These are phyloP conservation scores for Leccinellum albellum DNA, from an alignment of 768 basidiomycete species.

Conservation along the genomic window DNA sequence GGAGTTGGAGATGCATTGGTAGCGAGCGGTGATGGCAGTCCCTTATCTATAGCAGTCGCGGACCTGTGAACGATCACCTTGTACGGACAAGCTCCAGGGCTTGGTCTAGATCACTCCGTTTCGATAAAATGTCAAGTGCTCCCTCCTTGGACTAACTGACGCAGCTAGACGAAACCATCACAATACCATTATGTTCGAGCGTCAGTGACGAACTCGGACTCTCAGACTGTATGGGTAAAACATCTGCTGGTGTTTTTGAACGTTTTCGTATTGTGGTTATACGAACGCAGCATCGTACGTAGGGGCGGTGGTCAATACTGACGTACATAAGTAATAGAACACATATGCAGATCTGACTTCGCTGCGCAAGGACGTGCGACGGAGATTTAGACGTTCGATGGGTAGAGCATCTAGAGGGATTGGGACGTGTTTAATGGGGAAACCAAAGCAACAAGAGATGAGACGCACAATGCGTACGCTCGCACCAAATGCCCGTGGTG, in stretches of 20 bases:
- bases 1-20: conserved; percentile 18
- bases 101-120: too few species aligned
- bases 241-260: conserved; percentile 6
- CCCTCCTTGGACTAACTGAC: too few species aligned
- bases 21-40: neutral
- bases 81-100: too few species aligned
- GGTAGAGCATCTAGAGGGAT: conserved; percentile 78
- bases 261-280: conserved; percentile 4
- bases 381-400: conserved; percentile 67
- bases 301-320: conserved; percentile 16
- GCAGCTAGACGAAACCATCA: too few species aligned
- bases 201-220: too few species aligned
- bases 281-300: conserved; percentile 23
- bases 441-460: neutral
- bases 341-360: conserved; percentile 9
- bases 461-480: conserved; percentile 78
- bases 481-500: conserved; percentile 92
- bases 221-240: too few species aligned
- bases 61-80: too few species aligned
- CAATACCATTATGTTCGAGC: too few species aligned
- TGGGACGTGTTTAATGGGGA: neutral
- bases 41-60: too few species aligned
- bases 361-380: neutral
- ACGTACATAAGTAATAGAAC: conserved; percentile 22
- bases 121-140: too few species aligned